phyloP scores from a whole-genome alignment of 192 early-diverging fungal genomes.

The Mortierella alpina region DNA sequence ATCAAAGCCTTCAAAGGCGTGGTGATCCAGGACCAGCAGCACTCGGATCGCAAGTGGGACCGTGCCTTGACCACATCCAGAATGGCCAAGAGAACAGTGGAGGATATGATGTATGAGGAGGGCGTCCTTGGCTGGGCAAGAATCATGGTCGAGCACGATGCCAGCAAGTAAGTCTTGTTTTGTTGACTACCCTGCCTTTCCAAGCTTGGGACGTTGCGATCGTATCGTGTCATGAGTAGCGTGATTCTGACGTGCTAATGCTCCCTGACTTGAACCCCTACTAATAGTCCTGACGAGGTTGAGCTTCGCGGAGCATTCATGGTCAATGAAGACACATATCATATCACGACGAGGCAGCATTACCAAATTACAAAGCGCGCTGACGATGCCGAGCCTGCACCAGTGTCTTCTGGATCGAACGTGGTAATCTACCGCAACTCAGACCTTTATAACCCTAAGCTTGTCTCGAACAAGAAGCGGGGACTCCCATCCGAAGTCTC shows the following conservation, averaged over 20 bases:
- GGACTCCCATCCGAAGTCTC: slow-evolving; percentile 5
- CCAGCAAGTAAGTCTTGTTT: background rate
- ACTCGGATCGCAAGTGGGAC: slow-evolving; percentile 46
- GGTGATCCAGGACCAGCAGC: slow-evolving; percentile 40
- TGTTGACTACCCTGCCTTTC: background rate
- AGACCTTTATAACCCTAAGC: slow-evolving; percentile 34
- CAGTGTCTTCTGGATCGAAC: slow-evolving; percentile 1
- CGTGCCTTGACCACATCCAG: slow-evolving; percentile 36
- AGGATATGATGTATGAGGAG: slow-evolving; percentile 50
- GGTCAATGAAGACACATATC: slow-evolving; percentile 36
- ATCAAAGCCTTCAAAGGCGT: slow-evolving; percentile 73
- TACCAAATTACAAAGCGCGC: slow-evolving; percentile 44
- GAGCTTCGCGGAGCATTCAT: slow-evolving; percentile 44
- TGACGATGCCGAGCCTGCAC: slow-evolving; percentile 28
- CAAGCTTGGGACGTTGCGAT: background rate
- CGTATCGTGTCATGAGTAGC: background rate
- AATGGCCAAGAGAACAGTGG: slow-evolving; percentile 23
- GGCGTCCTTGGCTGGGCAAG: slow-evolving; percentile 69
- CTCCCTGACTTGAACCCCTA: background rate
- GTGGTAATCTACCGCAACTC: slow-evolving; percentile 47
- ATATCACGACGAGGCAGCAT: slow-evolving; percentile 32
- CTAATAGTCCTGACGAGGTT: slow-evolving; percentile 3
- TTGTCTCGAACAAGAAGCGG: slow-evolving; percentile 7
- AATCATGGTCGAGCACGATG: slow-evolving; percentile 56
- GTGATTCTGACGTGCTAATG: slow-evolving; percentile 11